phyloP scores from a whole-genome alignment of 2,329 filamentous ascomycete genomes.

The Rhynchosporium agropyri region DNA sequence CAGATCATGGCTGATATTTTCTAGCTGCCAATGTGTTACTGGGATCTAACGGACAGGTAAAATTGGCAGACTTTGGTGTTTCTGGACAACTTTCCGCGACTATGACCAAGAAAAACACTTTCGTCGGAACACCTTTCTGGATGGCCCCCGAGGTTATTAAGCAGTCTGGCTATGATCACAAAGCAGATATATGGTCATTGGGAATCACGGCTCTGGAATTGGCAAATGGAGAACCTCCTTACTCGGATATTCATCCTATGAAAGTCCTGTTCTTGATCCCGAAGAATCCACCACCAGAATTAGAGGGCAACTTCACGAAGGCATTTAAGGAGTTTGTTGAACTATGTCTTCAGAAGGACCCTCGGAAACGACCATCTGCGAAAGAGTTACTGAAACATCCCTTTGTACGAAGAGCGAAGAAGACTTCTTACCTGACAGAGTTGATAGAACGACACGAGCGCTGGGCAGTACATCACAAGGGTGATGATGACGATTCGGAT shows the following conservation, averaged over 20 bases:
- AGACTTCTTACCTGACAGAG: slow-evolving; percentile 94
- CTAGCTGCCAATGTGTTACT: slow-evolving; percentile 90
- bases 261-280: slow-evolving; percentile 96
- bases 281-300: slow-evolving; percentile 83
- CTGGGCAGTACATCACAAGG: slow-evolving; percentile 81
- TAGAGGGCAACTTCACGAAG: slow-evolving; percentile 81
- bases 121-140: slow-evolving; percentile 98
- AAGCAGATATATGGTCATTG: slow-evolving; percentile 96
- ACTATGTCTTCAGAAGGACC: slow-evolving; percentile 84
- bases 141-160: slow-evolving; percentile 99
- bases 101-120: slow-evolving; percentile 99
- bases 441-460: slow-evolving; percentile 88
- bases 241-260: slow-evolving; percentile 97
- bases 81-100: slow-evolving; percentile 95
- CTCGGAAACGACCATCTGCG: slow-evolving; percentile 83
- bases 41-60: slow-evolving; percentile 89
- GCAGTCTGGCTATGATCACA: slow-evolving; percentile 96
- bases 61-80: slow-evolving; percentile 95
- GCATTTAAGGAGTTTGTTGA: slow-evolving; percentile 84
- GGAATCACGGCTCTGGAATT: slow-evolving; percentile 93
- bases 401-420: slow-evolving; percentile 89
- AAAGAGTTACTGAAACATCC: slow-evolving; percentile 86
- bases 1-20: slow-evolving; percentile 19
- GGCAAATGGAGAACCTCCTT: slow-evolving; percentile 89
- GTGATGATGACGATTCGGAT: slow-evolving; percentile 66